Base-by-base conservation (phyloP, 2,329 filamentous ascomycete genomes). In the Dactylellina haptotyla region DNA sequence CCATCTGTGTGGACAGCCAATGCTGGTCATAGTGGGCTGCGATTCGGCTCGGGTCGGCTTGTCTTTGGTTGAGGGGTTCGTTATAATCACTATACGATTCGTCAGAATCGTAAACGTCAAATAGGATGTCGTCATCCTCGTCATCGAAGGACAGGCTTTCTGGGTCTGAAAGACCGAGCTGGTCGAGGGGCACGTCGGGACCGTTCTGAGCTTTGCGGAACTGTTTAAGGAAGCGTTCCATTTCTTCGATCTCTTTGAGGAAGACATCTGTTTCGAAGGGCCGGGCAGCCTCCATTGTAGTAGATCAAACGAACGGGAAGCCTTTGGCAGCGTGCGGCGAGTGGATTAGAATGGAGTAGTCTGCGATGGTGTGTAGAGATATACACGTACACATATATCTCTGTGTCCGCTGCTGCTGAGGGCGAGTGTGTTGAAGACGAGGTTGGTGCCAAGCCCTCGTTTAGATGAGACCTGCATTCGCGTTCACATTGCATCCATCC, bases 31-130 rank as follows among this genome's bases (percentile, higher is more conserved):
- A 75, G 1, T 45, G 53, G 34, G 64, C 39, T 2, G 2, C 16
- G 10, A 10, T n/a, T 9, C 3, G 37, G 18, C 54, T 10, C 20
- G 45, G 20, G 18, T 9, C 43, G 10, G n/a, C 45, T 26, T 12
- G 16, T 6, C 32, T 16, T 51, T 25, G 51, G 51, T 30, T 25
- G 48, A 39, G 16, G n/a, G 28, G 48, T 41, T 48, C 56, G 37
- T 51, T 16, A 43, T 25, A 18, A 10, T 53, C 32, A 30, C 57
- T 54, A 20, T 57, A 28, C 2, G 48, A 64, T 39, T 69, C 58
- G n/a, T 75, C 70, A 16, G 53, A 69, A 45, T 75, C 70, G 25
- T 67, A 75, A 51, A 58, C 48, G 25, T 66, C 69, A 43, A 73
- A 73, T 18, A 73, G 32, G 16, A 32, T 43, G 5, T 69, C 39